A percentile compares a stretch with the other conserved stretches of the same genome.
phyloP scores from a whole-genome alignment of 208 protist species.

The Wallacemonas collosoma region DNA sequence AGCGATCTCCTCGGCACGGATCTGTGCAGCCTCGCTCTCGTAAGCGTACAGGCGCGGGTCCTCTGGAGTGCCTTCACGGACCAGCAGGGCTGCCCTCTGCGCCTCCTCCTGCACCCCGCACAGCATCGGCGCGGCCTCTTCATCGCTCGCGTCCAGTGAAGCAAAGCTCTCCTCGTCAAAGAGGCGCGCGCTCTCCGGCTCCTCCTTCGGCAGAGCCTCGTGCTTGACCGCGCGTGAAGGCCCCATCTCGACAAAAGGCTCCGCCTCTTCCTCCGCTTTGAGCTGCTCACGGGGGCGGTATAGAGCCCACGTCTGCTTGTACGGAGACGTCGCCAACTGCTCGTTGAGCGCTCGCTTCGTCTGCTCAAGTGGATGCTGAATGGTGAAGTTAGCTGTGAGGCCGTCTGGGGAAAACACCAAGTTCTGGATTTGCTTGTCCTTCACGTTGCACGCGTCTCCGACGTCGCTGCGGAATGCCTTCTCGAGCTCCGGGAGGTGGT shows the following conservation, averaged over 20 bases:
- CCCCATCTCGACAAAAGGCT: constrained; percentile 14
- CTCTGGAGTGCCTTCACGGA: not conserved
- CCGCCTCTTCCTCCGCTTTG: not conserved
- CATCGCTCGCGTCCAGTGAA: constrained; percentile 1
- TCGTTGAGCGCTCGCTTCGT: constrained; percentile 14
- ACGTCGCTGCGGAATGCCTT: constrained; percentile 37
- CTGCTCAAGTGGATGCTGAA: constrained; percentile 18
- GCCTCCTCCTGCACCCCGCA: not conserved
- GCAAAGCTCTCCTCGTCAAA: constrained; percentile 14
- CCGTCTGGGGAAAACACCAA: constrained; percentile 29
- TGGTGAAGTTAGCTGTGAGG: constrained; percentile 28
- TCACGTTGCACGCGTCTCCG: constrained; percentile 19
- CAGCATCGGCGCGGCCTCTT: not conserved
- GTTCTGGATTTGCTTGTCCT: constrained; percentile 8
- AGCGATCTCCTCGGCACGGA: not conserved
- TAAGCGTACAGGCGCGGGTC: not conserved
- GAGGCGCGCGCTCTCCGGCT: not conserved
- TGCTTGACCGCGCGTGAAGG: not conserved
- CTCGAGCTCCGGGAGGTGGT: constrained; percentile 26
- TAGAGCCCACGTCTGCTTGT: constrained; percentile 33
- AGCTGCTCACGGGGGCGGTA: constrained; percentile 21
- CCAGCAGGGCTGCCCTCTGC: not conserved
- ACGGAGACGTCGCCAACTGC: constrained; percentile 16
- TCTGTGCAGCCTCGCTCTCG: not conserved
- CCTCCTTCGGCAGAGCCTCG: not conserved